A percentile compares a stretch with the other conserved stretches of the same genome.
These are phyloP conservation scores for Barbarea vulgaris DNA, from an alignment of 345 rosid genomes.

Conservation along the genomic window DNA sequence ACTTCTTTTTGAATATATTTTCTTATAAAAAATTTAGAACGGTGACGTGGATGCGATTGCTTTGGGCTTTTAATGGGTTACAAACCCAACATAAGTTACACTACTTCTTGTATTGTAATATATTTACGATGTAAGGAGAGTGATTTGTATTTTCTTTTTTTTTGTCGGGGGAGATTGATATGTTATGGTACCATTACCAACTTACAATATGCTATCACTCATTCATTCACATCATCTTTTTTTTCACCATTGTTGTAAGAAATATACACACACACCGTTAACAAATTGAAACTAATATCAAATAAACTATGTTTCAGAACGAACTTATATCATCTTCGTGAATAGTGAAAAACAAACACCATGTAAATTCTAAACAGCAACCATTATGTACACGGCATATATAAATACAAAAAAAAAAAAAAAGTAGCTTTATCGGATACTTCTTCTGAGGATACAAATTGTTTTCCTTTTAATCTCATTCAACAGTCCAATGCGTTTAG, in stretches of 20 bases:
- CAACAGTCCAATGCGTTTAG: constrained; percentile 74
- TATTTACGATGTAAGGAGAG: neutral
- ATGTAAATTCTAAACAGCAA: neutral
- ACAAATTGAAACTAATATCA: neutral
- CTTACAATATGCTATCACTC: neutral
- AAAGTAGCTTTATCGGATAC: neutral
- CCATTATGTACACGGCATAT: neutral
- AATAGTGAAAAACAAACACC: neutral
- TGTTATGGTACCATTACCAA: neutral
- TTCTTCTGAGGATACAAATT: neutral
- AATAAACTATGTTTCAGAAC: neutral
- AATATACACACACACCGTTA: neutral
- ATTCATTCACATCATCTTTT: neutral
- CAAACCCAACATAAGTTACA: neutral
- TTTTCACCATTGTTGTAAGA: neutral
- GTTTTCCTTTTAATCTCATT: constrained; percentile 28
- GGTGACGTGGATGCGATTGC: constrained; percentile 7
- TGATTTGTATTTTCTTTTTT: neutral
- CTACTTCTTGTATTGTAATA: neutral
- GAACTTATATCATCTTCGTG: neutral
- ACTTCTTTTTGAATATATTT: neutral
- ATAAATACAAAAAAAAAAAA: neutral
- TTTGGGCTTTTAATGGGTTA: neutral
- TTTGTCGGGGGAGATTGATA: neutral
- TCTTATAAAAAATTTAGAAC: neutral